A percentile compares a stretch with the other conserved stretches of the same genome.
These are phyloP conservation scores for Botryotinia convoluta DNA, from an alignment of 2,329 filamentous ascomycete species.

Conservation along the genomic window DNA sequence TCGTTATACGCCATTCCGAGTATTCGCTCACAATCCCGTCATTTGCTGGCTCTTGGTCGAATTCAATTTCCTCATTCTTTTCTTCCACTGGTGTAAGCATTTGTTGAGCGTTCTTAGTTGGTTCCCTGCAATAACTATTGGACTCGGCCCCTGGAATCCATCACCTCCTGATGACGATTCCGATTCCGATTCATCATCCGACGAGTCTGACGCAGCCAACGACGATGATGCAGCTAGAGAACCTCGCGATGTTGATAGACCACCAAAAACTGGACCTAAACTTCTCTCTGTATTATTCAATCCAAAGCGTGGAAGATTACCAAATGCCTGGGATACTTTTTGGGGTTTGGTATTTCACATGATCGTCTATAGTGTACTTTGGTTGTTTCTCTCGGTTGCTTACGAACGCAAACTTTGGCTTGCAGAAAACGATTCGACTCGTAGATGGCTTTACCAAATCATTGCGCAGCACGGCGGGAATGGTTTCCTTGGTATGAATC, in stretches of 20 bases:
- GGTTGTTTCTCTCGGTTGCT: background rate
- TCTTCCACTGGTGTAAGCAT: background rate
- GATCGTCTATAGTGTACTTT: background rate
- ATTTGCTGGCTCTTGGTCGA: conserved; percentile 21
- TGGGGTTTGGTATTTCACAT: conserved; percentile 4
- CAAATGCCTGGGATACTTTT: conserved; percentile 1
- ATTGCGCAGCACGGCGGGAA: background rate
- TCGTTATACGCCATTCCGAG: conserved; percentile 14
- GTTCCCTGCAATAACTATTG: background rate
- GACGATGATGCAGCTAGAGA: background rate
- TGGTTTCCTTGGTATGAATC: conserved; percentile 12
- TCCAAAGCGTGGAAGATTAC: conserved; percentile 1
- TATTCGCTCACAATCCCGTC: conserved; percentile 17
- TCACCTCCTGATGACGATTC: background rate
- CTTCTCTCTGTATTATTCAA: background rate
- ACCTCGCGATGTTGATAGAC: background rate
- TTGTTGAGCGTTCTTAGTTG: background rate
- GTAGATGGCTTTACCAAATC: conserved; percentile 3
- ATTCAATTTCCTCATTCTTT: conserved; percentile 14
- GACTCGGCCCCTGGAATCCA: background rate
- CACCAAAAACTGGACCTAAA: background rate
- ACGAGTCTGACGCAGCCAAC: background rate
- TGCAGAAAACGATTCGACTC: conserved; percentile 17
- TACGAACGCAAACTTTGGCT: conserved; percentile 15
- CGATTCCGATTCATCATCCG: background rate